A percentile compares a stretch with the other conserved stretches of the same genome.
These are phyloP conservation scores for Phytophthora pinifolia DNA, from an alignment of 352 stramenopile genomes.

Conservation along the genomic window DNA sequence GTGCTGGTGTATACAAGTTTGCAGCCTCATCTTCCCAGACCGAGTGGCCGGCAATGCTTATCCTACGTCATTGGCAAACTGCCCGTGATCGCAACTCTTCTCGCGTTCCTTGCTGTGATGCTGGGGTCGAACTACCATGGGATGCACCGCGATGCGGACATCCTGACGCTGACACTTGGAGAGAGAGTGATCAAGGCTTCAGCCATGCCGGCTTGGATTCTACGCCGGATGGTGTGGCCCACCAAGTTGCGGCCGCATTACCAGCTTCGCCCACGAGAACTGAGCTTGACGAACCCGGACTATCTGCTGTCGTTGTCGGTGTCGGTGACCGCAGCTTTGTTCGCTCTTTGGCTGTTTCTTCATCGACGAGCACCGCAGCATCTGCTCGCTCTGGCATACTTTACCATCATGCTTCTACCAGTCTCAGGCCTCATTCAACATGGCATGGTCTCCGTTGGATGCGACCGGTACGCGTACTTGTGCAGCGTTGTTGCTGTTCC, in stretches of 20 bases:
- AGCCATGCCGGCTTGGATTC: conserved; percentile 37
- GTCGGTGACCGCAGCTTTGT: conserved; percentile 19
- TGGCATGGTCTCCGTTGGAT: conserved; percentile 51
- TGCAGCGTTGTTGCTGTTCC: conserved; percentile 44
- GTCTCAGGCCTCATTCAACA: conserved; percentile 72
- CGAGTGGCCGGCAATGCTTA: conserved; percentile 5
- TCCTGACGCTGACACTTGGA: conserved; percentile 33
- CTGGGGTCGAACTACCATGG: conserved; percentile 49
- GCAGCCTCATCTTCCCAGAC: conserved; percentile 7
- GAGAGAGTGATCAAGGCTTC: conserved; percentile 53
- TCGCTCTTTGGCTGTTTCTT: conserved; percentile 16
- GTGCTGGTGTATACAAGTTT: conserved; percentile 23
- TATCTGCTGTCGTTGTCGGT: conserved; percentile 32
- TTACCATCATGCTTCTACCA: conserved; percentile 50
- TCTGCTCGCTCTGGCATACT: conserved; percentile 39
- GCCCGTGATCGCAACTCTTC: conserved; percentile 17
- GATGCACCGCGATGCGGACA: conserved; percentile 37
- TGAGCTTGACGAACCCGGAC: conserved; percentile 36
- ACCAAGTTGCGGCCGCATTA: conserved; percentile 58
- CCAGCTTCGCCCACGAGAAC: conserved; percentile 35
- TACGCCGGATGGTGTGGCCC: conserved; percentile 48
- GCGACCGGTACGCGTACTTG: conserved; percentile 74
- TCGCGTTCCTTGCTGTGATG: conserved; percentile 40
- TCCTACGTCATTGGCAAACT: conserved; percentile 33
- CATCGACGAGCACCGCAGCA: conserved; percentile 26